Conservation (phyloP, 345 rosid genomes). For the Litchi chinensis region DNA sequence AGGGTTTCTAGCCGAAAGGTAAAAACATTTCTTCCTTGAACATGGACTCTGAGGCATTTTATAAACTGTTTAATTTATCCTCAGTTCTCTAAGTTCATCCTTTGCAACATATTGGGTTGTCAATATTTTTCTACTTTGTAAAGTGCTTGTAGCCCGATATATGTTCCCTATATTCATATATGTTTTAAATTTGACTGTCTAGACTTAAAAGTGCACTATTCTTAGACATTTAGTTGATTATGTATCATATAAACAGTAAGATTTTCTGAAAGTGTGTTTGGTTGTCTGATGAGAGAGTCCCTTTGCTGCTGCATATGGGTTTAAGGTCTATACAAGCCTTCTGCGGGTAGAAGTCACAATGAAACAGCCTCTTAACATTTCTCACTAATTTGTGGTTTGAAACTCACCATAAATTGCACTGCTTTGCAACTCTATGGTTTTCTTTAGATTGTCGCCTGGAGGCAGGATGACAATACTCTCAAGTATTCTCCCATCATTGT, state of each 20-base stretch:
- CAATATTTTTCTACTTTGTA: neutral
- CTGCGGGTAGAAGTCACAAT: neutral
- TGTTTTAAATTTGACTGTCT: neutral
- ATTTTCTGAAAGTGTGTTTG: neutral
- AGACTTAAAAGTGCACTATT: neutral
- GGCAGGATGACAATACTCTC: neutral
- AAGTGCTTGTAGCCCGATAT: neutral
- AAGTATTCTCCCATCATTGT: neutral
- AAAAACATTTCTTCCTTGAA: conserved; percentile 2
- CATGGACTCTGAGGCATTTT: neutral
- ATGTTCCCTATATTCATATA: no score
- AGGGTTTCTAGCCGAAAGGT: conserved; percentile 98
- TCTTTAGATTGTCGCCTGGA: neutral
- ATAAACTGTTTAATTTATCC: neutral
- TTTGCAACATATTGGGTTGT: neutral
- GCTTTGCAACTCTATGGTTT: neutral
- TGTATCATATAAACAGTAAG: neutral
- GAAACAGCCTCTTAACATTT: neutral
- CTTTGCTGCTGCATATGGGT: neutral
- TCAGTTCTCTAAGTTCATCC: neutral
- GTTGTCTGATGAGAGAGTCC: neutral
- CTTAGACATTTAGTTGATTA: neutral
- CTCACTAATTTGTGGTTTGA: neutral
- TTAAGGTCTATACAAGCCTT: neutral
- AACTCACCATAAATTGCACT: neutral